phyloP scores from a whole-genome alignment of 2,329 filamentous ascomycete genomes.

The Colletotrichum tamarilloi region DNA sequence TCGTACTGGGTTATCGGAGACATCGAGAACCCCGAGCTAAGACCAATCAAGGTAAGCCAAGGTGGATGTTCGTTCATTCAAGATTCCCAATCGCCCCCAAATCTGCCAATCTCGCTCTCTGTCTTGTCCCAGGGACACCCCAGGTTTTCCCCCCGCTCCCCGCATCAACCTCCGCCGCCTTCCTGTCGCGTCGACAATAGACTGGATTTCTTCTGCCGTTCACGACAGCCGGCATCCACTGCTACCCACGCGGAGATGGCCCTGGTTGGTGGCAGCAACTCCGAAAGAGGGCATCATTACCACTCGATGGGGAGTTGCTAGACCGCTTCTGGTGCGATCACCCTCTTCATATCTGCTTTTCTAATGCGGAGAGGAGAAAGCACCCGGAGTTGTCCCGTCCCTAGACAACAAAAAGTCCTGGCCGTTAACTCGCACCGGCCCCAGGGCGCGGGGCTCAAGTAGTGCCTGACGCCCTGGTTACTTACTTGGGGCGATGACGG shows the following conservation, averaged over 20 bases:
- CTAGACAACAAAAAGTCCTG: neutral
- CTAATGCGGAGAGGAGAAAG: neutral
- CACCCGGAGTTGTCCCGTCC: slow-evolving; percentile 21
- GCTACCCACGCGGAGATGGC: neutral
- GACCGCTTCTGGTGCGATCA: slow-evolving; percentile 4
- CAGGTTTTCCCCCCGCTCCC: neutral
- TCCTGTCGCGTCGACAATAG: neutral
- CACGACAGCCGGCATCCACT: slow-evolving; percentile 26
- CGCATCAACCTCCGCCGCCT: slow-evolving; percentile 3
- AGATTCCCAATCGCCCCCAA: neutral
- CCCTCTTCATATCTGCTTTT: neutral
- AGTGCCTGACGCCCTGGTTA: neutral
- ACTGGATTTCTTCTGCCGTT: slow-evolving; percentile 4
- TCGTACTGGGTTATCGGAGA: neutral
- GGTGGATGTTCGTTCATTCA: neutral
- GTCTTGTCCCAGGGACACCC: neutral
- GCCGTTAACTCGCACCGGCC: neutral
- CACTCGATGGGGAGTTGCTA: slow-evolving; percentile 10
- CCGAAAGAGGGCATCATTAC: slow-evolving; percentile 27
- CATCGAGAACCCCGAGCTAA: neutral
- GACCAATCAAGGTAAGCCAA: neutral
- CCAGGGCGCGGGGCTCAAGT: neutral
- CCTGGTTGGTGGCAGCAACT: neutral
- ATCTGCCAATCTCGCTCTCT: neutral
- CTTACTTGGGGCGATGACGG: neutral